Conservation (phyloP, 179 eudicot species). For the Spergularia azorica region DNA sequence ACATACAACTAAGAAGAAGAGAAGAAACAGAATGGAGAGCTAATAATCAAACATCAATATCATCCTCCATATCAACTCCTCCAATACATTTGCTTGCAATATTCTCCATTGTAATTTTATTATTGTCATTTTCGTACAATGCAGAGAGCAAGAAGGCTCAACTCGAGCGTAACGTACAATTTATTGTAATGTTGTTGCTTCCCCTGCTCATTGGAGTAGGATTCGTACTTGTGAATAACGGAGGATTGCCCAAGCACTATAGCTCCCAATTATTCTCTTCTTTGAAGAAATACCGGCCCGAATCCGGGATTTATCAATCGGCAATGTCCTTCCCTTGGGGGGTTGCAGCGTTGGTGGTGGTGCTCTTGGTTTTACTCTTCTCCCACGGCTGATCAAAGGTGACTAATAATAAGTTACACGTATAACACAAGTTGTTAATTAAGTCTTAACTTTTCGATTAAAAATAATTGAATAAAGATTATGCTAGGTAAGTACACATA, state of each 20-base stretch:
- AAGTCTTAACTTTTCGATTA: too few relatives aligned
- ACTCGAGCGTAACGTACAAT: conserved; percentile 27
- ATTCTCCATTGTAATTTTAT: conserved; percentile 36
- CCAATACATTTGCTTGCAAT: conserved; percentile 40
- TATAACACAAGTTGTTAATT: too few relatives aligned
- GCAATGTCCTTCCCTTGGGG: conserved; percentile 38
- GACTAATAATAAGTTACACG: too few relatives aligned
- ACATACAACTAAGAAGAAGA: conserved; percentile 20
- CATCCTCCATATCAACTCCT: conserved; percentile 33
- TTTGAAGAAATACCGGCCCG: not conserved
- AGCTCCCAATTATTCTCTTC: conserved; percentile 16
- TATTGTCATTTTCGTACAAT: conserved; percentile 32
- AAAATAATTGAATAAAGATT: not conserved
- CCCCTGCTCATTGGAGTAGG: conserved; percentile 28
- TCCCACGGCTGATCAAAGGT: conserved; percentile 15
- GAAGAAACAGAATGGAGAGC: conserved; percentile 19
- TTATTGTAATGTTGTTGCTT: conserved; percentile 26
- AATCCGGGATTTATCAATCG: conserved; percentile 8
- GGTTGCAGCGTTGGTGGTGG: conserved; percentile 22
- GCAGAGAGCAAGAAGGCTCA: conserved; percentile 29
- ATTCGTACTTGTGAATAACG: conserved; percentile 34
- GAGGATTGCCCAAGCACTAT: conserved; percentile 24
- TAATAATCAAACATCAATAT: conserved; percentile 13
- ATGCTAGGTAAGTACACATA: too few relatives aligned
- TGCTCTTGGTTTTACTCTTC: conserved; percentile 24